Base-by-base conservation (phyloP, 2,329 filamentous ascomycete species). In the Verticillium zaregamsianum region DNA sequence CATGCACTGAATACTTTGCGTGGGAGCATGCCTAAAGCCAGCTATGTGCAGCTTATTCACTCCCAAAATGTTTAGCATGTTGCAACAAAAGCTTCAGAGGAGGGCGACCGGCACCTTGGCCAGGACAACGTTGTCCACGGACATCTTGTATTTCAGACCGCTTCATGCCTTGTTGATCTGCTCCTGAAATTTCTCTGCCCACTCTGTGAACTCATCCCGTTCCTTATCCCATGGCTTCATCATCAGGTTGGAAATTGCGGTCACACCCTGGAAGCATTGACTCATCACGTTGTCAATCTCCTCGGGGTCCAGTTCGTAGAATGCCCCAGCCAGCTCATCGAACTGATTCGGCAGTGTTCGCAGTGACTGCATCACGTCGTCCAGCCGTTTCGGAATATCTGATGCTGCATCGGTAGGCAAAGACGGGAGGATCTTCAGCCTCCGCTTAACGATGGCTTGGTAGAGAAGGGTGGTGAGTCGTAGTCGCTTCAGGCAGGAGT, bases 201-300 rank as follows among this genome's bases (percentile, higher is more conserved):
- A 96, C 17, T 84, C 79, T 0, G 88, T 90, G 70, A 96, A 96
- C 68, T 90, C 91, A 69, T 97, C 93, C 20, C 84, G 80, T 56
- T 82, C 75, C 0, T 83, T 88, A 3, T 83, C 75, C 90, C 90
- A 93, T 23, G 81, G 80, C 62, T 80, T 76, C 58, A 78, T 77
- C 14, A 91, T 74, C 57, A 88, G 70, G 61, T 85, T 81, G 0
- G 83, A 80, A 0, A 82, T 83, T 0, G 74, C 77, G 66, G 84
- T 83, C 0, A 89, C 87, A 58, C 86, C 82, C 1, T 79, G 76
- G 63, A 88, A 86, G 67, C 88, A 88, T 49, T 81, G 78, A 5
- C 84, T 79, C 77, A 92, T 82, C 25, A 76, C 76, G 7, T 74
- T 72, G 67, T 88, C 86, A 55, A 90, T 89, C 31, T 84, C 79